Conservation (phyloP, 192 early-diverging fungal genomes). For the Mortierella alpina region DNA sequence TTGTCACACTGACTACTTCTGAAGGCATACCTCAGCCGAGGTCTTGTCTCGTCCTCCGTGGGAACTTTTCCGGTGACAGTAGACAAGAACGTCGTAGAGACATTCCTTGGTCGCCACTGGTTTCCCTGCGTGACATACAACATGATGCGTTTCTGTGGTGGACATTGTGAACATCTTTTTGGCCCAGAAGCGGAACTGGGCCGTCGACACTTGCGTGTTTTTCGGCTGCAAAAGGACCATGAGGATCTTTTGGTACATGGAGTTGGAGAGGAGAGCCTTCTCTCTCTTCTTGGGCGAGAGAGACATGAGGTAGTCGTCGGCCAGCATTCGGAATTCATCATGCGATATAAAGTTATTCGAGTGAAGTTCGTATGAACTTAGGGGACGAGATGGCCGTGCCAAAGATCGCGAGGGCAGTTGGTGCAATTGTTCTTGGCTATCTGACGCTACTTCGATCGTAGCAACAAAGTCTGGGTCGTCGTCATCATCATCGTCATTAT, state of each 20-base stretch:
- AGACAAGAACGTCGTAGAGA: constrained; percentile 60
- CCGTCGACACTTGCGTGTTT: constrained; percentile 64
- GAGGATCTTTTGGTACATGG: constrained; percentile 57
- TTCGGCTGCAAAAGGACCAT: constrained; percentile 63
- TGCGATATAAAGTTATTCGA: constrained; percentile 48
- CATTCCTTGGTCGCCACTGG: constrained; percentile 64
- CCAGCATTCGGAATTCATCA: constrained; percentile 50
- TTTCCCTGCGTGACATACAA: constrained; percentile 62
- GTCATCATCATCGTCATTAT: constrained; percentile 4
- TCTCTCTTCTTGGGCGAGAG: constrained; percentile 61
- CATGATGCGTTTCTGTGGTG: constrained; percentile 39
- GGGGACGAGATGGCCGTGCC: constrained; percentile 11
- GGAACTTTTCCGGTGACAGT: constrained; percentile 60
- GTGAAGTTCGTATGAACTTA: constrained; percentile 28
- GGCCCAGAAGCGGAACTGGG: constrained; percentile 67
- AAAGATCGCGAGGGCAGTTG: neutral
- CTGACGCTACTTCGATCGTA: neutral
- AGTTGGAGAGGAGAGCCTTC: constrained; percentile 50
- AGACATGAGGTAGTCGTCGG: constrained; percentile 58
- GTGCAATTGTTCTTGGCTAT: neutral
- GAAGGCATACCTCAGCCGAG: constrained; percentile 59
- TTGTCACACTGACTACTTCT: neutral
- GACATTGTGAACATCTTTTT: constrained; percentile 66
- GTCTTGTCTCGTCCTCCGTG: constrained; percentile 69
- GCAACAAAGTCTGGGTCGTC: neutral